Conservation (phyloP, 345 rosid genomes). For the Ceriops tagal region DNA sequence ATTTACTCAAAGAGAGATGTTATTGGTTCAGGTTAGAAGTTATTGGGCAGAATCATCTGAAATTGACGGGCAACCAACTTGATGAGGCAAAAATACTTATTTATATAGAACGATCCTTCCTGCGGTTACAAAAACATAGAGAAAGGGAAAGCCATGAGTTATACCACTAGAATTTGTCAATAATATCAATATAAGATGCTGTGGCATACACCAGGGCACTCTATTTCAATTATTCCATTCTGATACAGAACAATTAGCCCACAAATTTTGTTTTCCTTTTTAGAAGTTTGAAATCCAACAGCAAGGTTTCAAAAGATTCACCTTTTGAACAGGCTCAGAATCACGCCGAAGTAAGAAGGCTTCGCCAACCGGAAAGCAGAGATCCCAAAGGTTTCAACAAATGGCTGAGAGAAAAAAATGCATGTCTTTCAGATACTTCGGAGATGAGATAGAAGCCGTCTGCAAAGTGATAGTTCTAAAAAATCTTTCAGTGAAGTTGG, state of each 20-base stretch:
- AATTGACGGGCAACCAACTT: neutral
- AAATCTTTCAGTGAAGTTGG: neutral
- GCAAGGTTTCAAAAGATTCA: conserved; percentile 55
- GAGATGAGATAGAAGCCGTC: conserved; percentile 31
- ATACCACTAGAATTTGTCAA: neutral
- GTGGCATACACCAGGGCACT: conserved; percentile 28
- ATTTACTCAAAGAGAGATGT: conserved; percentile 19
- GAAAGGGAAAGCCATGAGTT: neutral
- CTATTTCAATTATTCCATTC: conserved; percentile 73
- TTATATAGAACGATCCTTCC: neutral
- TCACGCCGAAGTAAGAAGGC: conserved; percentile 48
- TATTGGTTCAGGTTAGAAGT: neutral
- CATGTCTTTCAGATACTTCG: conserved; percentile 14
- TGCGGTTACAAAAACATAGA: neutral
- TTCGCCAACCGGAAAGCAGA: conserved; percentile 28
- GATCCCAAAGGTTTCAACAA: conserved; percentile 6
- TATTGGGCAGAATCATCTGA: neutral
- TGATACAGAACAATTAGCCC: conserved; percentile 59
- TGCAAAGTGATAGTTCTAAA: conserved; percentile 38
- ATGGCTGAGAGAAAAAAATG: conserved; percentile 2
- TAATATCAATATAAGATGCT: neutral
- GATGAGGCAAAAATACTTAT: neutral
- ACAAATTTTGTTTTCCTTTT: conserved; percentile 42
- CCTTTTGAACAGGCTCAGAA: conserved; percentile 38
- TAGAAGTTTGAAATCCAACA: conserved; percentile 67